These are phyloP conservation scores for Phaffia australis DNA, from an alignment of 768 basidiomycete genomes.

Conservation along the genomic window DNA sequence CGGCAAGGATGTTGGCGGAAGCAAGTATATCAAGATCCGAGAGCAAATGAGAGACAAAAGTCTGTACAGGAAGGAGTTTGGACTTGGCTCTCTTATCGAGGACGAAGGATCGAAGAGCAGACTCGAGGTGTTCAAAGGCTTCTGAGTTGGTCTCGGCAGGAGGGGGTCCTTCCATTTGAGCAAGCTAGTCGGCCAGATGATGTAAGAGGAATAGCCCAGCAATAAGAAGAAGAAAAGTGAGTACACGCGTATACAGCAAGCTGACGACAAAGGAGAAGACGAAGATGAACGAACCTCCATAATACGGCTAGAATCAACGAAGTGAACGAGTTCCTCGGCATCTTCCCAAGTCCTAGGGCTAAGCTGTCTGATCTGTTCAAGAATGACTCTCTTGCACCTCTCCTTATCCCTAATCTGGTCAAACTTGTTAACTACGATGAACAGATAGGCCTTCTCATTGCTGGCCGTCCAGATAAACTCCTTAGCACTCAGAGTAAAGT, in stretches of 20 bases:
- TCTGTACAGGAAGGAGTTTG: conserved; percentile 84
- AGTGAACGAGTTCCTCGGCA: conserved; percentile 87
- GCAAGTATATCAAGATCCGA: conserved; percentile 80
- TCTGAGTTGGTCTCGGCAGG: conserved; percentile 33
- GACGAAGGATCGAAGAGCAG: conserved; percentile 82
- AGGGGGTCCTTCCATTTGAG: conserved; percentile 11
- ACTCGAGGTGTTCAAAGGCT: conserved; percentile 78
- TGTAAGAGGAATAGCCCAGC: not conserved
- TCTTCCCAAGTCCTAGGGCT: conserved; percentile 88
- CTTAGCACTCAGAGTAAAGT: conserved; percentile 89
- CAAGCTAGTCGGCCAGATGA: conserved; percentile 11
- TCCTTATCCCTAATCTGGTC: conserved; percentile 92
- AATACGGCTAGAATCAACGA: conserved; percentile 71
- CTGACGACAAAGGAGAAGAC: not conserved
- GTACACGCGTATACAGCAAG: not conserved
- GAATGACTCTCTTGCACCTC: conserved; percentile 71
- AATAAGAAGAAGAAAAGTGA: not conserved
- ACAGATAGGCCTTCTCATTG: conserved; percentile 94
- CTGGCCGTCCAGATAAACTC: conserved; percentile 88
- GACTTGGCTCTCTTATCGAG: conserved; percentile 91
- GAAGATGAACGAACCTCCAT: conserved; percentile 15
- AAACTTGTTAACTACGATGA: conserved; percentile 97
- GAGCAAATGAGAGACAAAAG: conserved; percentile 81
- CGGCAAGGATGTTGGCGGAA: conserved; percentile 74
- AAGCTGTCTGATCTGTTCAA: conserved; percentile 87